Evolutionary conservation across 768 basidiomycete species (phyloP), one percentile per base, ranked within the genome.

Genomic region (Dioszegia crocea): DNA sequence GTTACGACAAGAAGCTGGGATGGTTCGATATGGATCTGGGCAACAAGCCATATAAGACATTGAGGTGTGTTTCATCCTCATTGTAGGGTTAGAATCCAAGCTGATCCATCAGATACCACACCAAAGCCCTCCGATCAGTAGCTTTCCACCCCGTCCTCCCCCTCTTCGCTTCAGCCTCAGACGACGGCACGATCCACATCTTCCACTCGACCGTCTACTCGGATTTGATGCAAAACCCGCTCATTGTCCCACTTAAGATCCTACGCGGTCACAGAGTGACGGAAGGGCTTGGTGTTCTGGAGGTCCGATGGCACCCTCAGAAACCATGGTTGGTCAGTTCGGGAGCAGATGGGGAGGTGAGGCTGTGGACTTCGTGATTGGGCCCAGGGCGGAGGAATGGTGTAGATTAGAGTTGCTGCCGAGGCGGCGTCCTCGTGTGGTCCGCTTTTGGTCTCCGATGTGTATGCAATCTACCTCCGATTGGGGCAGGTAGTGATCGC

Each of bases 11-110:
- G 66, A 96, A 97, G 77, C 80, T 99, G 16, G 93, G 91, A 76
- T 99, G 96, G 96, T 98, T 98, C 77, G 96, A 99, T 80, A 81
- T 99, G 64, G 96, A 98, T 71, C 84, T 99, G 56, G 90, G 88
- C 66, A 88, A 89, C 63, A 96, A 94, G 76, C 96, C 96, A 0
- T 99, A 94, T 83, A 97, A 96, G 79, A 85, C 96, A 55, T 80
- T 99, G 67, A 84, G 91, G 91, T 90, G 76, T 65, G 82, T 77
- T 38, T 5, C 9, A 10, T n/a, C 16, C 23, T n/a, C 27, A 16
- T 6, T 4, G n/a, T 3, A 2, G 3, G 26, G 14, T 17, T 21
- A 24, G 31, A 31, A 4, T 2, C 11, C 10, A 14, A 30, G 47
- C 51, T 43, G 39, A 39, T 59, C 52, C 14, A 59, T 38, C 36